These are phyloP conservation scores for Osmanthus fragrans DNA, from an alignment of 257 asterid species.

Conservation along the genomic window DNA sequence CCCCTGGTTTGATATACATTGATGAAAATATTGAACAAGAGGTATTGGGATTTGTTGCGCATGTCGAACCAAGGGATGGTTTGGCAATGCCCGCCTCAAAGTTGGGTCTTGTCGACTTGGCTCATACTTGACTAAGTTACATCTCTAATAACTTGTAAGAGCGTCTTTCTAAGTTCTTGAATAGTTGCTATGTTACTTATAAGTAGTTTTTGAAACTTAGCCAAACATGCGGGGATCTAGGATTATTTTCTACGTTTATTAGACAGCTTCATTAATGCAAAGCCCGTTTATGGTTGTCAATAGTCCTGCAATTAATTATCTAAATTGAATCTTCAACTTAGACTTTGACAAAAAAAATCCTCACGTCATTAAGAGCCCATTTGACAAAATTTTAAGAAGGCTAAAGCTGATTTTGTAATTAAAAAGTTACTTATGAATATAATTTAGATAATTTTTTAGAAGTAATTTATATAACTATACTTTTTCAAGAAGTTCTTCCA, in stretches of 20 bases:
- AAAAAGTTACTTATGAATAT: no score
- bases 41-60: no score
- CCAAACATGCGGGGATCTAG: background rate
- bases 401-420: no score
- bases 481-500: no score
- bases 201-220: background rate
- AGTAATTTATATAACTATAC: no score
- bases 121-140: background rate
- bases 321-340: background rate
- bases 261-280: background rate
- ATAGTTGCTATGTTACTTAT: background rate
- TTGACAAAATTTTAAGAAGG: no score
- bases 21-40: no score
- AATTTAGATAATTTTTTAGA: no score
- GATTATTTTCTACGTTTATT: background rate
- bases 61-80: no score
- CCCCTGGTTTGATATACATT: background rate
- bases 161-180: conserved; percentile 8
- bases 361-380: no score
- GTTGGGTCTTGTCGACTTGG: background rate
- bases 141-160: background rate
- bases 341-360: background rate
- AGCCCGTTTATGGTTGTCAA: background rate
- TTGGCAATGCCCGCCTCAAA: no score
- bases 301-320: background rate